These are phyloP conservation scores for Claviceps pusilla DNA, from an alignment of 2,329 filamentous ascomycete genomes.

Conservation along the genomic window DNA sequence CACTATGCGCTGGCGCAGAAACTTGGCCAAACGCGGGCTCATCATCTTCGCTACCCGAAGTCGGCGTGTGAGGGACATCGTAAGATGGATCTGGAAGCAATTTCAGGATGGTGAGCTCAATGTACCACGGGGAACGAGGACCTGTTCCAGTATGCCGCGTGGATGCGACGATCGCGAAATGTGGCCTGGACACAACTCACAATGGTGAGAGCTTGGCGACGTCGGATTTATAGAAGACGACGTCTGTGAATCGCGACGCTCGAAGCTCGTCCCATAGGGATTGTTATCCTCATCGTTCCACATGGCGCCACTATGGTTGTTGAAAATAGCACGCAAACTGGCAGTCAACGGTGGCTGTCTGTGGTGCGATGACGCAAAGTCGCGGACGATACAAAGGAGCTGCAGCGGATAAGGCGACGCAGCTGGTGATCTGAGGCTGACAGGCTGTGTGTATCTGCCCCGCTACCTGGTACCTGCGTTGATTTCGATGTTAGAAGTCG, in stretches of 20 bases:
- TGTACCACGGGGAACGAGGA: background rate
- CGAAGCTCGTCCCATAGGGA: slow-evolving; percentile 82
- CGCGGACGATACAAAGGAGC: background rate
- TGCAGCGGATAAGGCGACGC: slow-evolving; percentile 2
- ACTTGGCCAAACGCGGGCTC: slow-evolving; percentile 26
- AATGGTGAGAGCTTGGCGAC: slow-evolving; percentile 41
- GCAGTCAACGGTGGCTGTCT: background rate
- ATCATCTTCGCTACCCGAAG: slow-evolving; percentile 53
- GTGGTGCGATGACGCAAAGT: background rate
- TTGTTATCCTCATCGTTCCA: slow-evolving; percentile 99
- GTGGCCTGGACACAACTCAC: slow-evolving; percentile 29
- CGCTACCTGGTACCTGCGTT: background rate
- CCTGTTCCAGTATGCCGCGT: background rate
- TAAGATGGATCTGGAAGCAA: slow-evolving; percentile 25
- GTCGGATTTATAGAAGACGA: slow-evolving; percentile 52
- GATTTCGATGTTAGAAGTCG: slow-evolving; percentile 5
- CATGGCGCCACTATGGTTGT: slow-evolving; percentile 36
- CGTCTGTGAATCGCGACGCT: slow-evolving; percentile 65
- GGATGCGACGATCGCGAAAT: background rate
- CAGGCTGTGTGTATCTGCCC: background rate
- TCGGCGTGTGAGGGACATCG: slow-evolving; percentile 56
- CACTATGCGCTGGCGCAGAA: slow-evolving; percentile 14
- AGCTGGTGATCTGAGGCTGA: slow-evolving; percentile 2
- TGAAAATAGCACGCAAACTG: background rate
- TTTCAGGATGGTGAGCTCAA: background rate